Conservation (phyloP, 169 alveolate genomes). For the Plasmodium ovale region DNA sequence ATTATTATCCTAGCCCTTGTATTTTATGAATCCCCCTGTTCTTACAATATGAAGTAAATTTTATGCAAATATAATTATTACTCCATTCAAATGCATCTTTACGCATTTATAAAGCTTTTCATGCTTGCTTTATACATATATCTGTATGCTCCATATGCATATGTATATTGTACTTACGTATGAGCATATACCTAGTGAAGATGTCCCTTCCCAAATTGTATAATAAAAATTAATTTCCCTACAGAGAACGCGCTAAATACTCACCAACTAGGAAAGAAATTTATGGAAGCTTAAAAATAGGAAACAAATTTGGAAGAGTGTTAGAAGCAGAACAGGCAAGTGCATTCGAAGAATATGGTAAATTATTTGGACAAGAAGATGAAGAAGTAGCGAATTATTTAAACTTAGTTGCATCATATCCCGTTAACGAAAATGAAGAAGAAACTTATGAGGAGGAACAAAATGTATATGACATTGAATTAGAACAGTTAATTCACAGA, state of each 20-base stretch:
- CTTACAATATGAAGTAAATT: slow-evolving; percentile 2
- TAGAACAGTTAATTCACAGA: neutral
- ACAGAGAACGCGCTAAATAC: neutral
- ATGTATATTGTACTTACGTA: too few species aligned
- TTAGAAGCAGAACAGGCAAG: neutral
- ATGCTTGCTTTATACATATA: neutral
- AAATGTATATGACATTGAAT: neutral
- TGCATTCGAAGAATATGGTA: neutral
- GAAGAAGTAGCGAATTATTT: neutral
- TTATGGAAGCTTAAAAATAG: neutral
- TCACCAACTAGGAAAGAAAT: neutral
- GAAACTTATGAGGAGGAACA: neutral
- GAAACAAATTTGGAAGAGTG: neutral
- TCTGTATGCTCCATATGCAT: too few species aligned
- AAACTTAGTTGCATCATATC: neutral
- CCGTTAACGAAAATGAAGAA: neutral
- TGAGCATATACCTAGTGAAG: too few species aligned
- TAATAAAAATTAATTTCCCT: neutral
- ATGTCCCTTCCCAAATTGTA: too few species aligned
- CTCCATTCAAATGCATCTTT: too few species aligned
- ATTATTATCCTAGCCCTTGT: slow-evolving; percentile 4
- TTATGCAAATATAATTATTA: too few species aligned
- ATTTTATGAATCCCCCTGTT: neutral
- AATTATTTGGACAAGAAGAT: neutral
- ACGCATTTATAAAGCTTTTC: neutral